phyloP scores from a whole-genome alignment of 179 eudicot species.

The Silene coronaria region DNA sequence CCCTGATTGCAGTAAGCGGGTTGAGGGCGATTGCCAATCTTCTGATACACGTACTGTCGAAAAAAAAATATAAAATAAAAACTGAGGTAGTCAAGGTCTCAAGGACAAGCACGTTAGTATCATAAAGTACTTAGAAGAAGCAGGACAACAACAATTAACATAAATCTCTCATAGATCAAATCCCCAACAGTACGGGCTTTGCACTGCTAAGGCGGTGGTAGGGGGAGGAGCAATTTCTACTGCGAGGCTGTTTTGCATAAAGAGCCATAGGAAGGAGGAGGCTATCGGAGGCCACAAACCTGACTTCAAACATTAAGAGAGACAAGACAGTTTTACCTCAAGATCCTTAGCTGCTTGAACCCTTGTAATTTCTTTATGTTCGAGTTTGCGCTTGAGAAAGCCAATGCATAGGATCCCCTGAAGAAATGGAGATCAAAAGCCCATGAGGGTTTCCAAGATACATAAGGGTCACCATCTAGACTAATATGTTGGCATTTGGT shows the following conservation, averaged over 20 bases:
- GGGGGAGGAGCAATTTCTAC: not conserved
- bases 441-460: not conserved
- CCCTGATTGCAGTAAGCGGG: not conserved
- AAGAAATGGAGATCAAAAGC: conserved; percentile 5
- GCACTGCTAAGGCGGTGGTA: too few species aligned
- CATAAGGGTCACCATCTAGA: not conserved
- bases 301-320: not conserved
- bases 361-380: conserved; percentile 56
- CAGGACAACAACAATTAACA: not conserved
- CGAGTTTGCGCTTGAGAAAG: conserved; percentile 70
- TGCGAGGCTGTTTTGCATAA: not conserved
- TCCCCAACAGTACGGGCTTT: not conserved
- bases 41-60: not conserved
- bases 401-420: conserved; percentile 93
- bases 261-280: not conserved
- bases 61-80: too few species aligned
- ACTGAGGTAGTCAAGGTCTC: not conserved
- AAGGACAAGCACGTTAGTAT: not conserved
- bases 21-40: too few species aligned
- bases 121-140: not conserved
- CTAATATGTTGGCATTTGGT: not conserved
- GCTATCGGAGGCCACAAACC: not conserved
- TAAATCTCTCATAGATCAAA: not conserved
- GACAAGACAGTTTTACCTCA: conserved; percentile 35
- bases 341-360: conserved; percentile 74